These are phyloP conservation scores for Scleroderma bovista DNA, from an alignment of 768 basidiomycete species.

Conservation along the genomic window DNA sequence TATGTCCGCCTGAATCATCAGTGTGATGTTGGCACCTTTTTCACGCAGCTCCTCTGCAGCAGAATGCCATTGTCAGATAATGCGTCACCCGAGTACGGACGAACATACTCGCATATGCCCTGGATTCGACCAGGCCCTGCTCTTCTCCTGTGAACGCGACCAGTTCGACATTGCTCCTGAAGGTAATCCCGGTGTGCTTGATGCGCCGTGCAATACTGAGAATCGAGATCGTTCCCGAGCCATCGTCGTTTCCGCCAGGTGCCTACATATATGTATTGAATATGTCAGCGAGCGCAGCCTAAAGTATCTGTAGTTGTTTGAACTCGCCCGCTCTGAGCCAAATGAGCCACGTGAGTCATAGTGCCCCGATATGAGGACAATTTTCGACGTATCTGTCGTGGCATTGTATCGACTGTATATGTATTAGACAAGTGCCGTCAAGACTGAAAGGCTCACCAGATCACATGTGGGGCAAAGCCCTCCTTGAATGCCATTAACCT, in stretches of 20 bases:
- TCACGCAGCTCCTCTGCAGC: conserved; percentile 42
- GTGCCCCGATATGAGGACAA: conserved; percentile 76
- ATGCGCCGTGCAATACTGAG: conserved; percentile 78
- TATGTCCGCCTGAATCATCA: conserved; percentile 95
- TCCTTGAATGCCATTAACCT: conserved; percentile 55
- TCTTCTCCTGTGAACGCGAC: conserved; percentile 89
- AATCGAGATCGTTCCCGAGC: conserved; percentile 62
- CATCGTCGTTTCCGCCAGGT: conserved; percentile 60
- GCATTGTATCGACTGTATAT: conserved; percentile 50
- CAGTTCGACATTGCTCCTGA: conserved; percentile 74
- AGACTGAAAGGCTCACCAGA: too few species aligned
- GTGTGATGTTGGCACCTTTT: conserved; percentile 57
- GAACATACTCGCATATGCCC: conserved; percentile 59
- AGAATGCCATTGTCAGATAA: not conserved
- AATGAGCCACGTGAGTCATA: conserved; percentile 92
- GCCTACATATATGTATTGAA: conserved; percentile 14
- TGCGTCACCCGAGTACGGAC: too few species aligned
- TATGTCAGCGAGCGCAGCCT: not conserved
- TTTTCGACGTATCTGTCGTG: conserved; percentile 51
- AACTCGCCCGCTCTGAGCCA: conserved; percentile 52
- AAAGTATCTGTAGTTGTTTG: not conserved
- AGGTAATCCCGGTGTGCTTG: conserved; percentile 55
- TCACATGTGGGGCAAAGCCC: conserved; percentile 83
- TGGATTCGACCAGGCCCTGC: conserved; percentile 79
- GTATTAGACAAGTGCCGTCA: not conserved